phyloP scores from a whole-genome alignment of 1,139 yeast genomes.

The Yamadazyma dushanensis region DNA sequence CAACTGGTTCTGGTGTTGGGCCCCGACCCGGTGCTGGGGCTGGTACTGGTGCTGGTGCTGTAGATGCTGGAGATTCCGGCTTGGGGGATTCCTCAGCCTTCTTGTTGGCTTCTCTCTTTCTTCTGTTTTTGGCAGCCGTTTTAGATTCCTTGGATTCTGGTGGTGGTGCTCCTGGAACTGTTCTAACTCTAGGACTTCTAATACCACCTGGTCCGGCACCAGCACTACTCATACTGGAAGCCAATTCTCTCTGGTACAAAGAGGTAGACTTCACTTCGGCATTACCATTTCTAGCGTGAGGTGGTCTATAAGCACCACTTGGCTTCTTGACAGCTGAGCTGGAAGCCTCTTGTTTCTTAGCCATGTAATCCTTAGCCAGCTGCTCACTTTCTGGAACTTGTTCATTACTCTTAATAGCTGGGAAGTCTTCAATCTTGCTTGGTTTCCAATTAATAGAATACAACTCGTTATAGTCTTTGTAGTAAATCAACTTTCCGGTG shows the following conservation, averaged over 20 bases:
- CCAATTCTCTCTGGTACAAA: constrained; percentile 58
- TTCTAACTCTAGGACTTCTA: constrained; percentile 28
- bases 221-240: constrained; percentile 20
- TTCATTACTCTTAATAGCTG: constrained; percentile 52
- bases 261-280: constrained; percentile 47
- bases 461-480: constrained; percentile 79
- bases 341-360: constrained; percentile 41
- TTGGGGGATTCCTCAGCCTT: constrained; percentile 25
- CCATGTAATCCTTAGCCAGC: constrained; percentile 59
- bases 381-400: constrained; percentile 67
- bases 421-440: constrained; percentile 59
- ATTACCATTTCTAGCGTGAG: constrained; percentile 70
- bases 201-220: constrained; percentile 22
- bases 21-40: too few relatives aligned
- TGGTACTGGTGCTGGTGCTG: constrained; percentile 7
- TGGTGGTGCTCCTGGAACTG: constrained; percentile 47
- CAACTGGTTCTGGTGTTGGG: constrained; percentile 14
- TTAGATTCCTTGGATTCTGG: constrained; percentile 51
- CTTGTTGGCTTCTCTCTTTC: constrained; percentile 73
- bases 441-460: constrained; percentile 86
- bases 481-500: constrained; percentile 75
- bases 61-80: constrained; percentile 9
- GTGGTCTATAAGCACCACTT: constrained; percentile 92
- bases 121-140: constrained; percentile 72
- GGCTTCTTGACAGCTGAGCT: constrained; percentile 52